phyloP scores from a whole-genome alignment of 495 filamentous ascomycete species.

The Penicillium mononematosum region DNA sequence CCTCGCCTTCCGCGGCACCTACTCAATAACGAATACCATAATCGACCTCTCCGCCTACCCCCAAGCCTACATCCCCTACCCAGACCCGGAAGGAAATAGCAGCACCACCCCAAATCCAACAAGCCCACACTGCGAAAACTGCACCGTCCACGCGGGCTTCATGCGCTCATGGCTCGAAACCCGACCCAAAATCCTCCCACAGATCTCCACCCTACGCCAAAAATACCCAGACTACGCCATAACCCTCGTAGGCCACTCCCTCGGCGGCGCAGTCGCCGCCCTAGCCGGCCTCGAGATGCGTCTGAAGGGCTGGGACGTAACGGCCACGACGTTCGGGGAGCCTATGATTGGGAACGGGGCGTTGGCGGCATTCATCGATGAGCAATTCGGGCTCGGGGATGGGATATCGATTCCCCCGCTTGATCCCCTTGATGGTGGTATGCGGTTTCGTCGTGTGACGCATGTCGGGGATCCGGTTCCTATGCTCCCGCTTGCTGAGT shows the following conservation, averaged over 20 bases:
- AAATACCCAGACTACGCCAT: conserved; percentile 69
- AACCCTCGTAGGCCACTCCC: conserved; percentile 81
- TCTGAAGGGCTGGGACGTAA: conserved; percentile 64
- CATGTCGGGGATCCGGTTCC: conserved; percentile 88
- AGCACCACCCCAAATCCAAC: conserved; percentile 10
- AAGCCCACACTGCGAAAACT: conserved; percentile 62
- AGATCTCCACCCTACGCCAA: conserved; percentile 52
- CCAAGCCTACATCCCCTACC: conserved; percentile 87
- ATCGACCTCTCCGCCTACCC: conserved; percentile 83
- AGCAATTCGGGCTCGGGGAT: conserved; percentile 54
- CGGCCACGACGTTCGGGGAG: conserved; percentile 90
- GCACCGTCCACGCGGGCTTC: conserved; percentile 91
- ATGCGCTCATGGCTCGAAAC: conserved; percentile 77
- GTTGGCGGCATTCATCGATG: conserved; percentile 66
- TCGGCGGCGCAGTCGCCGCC: conserved; percentile 89
- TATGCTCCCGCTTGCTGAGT: conserved; percentile 77
- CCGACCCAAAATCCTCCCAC: conserved; percentile 59
- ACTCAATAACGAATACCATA: conserved; percentile 86
- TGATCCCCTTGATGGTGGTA: conserved; percentile 13
- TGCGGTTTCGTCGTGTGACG: conserved; percentile 73
- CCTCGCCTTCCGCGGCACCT: conserved; percentile 93
- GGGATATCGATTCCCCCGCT: conserved; percentile 14
- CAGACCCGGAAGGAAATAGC: conserved; percentile 35
- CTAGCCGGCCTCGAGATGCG: conserved; percentile 78
- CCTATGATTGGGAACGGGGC: conserved; percentile 77